Conservation (phyloP, 2,329 filamentous ascomycete genomes). For the Colletotrichum higginsianum region DNA sequence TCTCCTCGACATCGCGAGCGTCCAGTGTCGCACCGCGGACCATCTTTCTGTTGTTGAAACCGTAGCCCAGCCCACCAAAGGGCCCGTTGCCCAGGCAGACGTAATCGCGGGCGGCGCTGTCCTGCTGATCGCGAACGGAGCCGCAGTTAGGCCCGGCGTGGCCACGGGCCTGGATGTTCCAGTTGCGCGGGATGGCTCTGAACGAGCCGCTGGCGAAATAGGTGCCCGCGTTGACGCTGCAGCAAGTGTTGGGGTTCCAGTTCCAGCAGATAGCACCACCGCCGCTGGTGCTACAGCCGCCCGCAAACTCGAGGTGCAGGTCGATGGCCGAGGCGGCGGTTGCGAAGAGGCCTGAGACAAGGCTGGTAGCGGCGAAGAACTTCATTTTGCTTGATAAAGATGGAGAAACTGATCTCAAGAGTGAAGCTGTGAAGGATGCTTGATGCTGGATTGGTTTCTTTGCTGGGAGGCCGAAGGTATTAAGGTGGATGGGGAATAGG, state of each 20-base stretch:
- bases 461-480: constrained; percentile 8
- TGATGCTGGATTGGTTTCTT: constrained; percentile 13
- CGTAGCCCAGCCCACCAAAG: constrained; percentile 23
- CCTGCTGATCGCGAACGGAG: constrained; percentile 25
- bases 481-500: constrained; percentile 11
- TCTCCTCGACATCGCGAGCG: constrained; percentile 22
- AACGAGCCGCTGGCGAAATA: constrained; percentile 30
- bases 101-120: constrained; percentile 27
- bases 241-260: constrained; percentile 28
- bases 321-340: constrained; percentile 33
- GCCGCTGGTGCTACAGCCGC: constrained; percentile 33
- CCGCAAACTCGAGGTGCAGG: constrained; percentile 35
- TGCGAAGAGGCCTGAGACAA: constrained; percentile 31
- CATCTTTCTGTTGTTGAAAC: constrained; percentile 29
- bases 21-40: constrained; percentile 32
- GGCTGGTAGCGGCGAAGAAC: constrained; percentile 21
- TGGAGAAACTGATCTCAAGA: constrained; percentile 6
- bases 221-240: constrained; percentile 28
- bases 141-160: constrained; percentile 31
- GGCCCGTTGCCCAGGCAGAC: constrained; percentile 25
- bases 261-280: neutral
- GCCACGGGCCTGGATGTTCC: constrained; percentile 26
- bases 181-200: constrained; percentile 27
- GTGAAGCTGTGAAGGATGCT: constrained; percentile 5
- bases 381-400: constrained; percentile 31